Evolutionary conservation across 2,329 filamentous ascomycete species (phyloP), one percentile per base, ranked within the genome.

Genomic region (Chrysoporthe puriensis): DNA sequence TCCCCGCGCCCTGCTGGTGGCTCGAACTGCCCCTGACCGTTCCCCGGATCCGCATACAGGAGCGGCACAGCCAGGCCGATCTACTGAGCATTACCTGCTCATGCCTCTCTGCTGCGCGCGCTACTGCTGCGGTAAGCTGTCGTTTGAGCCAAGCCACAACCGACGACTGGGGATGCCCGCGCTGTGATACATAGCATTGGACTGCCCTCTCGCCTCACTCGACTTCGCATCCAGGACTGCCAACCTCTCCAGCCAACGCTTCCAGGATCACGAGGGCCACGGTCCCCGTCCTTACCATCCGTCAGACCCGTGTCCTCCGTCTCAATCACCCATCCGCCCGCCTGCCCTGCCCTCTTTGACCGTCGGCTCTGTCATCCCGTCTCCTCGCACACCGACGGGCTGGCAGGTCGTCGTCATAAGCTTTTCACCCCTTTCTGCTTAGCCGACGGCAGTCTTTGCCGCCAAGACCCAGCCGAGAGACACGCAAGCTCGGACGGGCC

Each of bases 361-460:
- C 5, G 16, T 16, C 32, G 16, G 26, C 2, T 26, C 32, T 40
- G 34, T 57, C 54, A 57, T 57, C 34, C 32, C 48, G 61, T 40
- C 60, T 46, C 21, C 26, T 62, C 18, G 40, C 26, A 40, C 16
- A 18, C 50, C 58, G 46, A 32, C 50, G 34, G 18, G 48, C 46
- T 34, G 16, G 43, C 44, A 36, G 21, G 21, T 56, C 46, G 14
- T 40, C 42, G n/a, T 34, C 63, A 59, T 21, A 21, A 61, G 63
- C 63, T 58, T 16, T 21, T 43, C 46, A 52, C 63, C 57, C 63
- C 57, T 61, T 61, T 54, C 46, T n/a, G 44, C 32, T 52, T 44
- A 44, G 18, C 50, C 14, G 13, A 42, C 46, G 46, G 54, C 56
- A 58, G 34, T 3, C 3, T 42, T 34, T 58, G 59, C 59, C 59